A percentile compares a stretch with the other conserved stretches of the same genome.
phyloP scores from a whole-genome alignment of 1,284 basidiomycete genomes.

The Hortiboletus rubellus region DNA sequence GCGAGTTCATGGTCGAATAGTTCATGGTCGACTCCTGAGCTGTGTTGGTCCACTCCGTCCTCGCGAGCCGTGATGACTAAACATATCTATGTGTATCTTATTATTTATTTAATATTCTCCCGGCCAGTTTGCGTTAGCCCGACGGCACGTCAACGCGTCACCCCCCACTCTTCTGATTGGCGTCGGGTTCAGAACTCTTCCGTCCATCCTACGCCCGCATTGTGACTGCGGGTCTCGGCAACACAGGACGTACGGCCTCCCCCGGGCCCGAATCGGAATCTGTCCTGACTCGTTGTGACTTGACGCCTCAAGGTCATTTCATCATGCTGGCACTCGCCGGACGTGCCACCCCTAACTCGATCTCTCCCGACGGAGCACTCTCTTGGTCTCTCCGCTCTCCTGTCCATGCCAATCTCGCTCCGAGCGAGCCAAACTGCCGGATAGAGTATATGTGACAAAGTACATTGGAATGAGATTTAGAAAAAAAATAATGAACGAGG shows the following conservation, averaged over 20 bases:
- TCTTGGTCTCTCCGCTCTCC: too few relatives aligned
- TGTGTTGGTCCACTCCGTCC: constrained; percentile 2
- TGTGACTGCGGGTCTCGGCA: too few relatives aligned
- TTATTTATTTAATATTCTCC: constrained; percentile 7
- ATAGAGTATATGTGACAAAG: not conserved
- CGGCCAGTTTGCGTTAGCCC: constrained; percentile 6
- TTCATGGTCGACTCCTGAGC: constrained; percentile 24
- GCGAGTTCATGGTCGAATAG: constrained; percentile 37
- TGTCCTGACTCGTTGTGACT: not conserved
- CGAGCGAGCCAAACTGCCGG: too few relatives aligned
- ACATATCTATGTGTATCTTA: not conserved
- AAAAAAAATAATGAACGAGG: not conserved
- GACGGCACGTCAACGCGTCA: constrained; percentile 2
- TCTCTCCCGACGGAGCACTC: too few relatives aligned
- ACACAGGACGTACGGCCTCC: too few relatives aligned
- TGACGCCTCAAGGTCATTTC: not conserved
- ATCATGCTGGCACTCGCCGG: too few relatives aligned
- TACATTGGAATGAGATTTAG: constrained; percentile 9
- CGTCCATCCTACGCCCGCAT: too few relatives aligned
- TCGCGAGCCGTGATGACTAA: constrained; percentile 11
- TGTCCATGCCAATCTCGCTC: too few relatives aligned
- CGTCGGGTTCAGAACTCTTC: constrained; percentile 4
- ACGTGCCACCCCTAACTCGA: too few relatives aligned
- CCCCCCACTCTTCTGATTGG: too few relatives aligned
- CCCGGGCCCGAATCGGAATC: not conserved